Percentiles rank a stretch among this genome's conserved stretches.
These are phyloP conservation scores for Pholiota molesta DNA, from an alignment of 768 basidiomycete genomes.

Conservation along the genomic window DNA sequence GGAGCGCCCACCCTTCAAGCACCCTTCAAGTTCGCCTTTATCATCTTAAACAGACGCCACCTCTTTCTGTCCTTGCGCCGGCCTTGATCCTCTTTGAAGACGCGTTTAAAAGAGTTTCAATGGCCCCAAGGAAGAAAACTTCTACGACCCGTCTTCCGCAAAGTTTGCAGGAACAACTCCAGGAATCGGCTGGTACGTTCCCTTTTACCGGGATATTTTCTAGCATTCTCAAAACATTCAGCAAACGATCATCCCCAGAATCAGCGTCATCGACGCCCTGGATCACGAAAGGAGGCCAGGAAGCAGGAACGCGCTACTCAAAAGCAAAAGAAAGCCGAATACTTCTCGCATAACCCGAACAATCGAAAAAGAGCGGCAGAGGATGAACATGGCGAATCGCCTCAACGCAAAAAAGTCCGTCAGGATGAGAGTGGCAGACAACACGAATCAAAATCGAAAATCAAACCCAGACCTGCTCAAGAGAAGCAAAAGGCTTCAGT, in stretches of 20 bases:
- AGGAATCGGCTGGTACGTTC: constrained; percentile 12
- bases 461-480: neutral
- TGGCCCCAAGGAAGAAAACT: constrained; percentile 35
- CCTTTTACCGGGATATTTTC: neutral
- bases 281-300: constrained; percentile 53
- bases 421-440: constrained; percentile 14
- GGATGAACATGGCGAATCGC: constrained; percentile 46
- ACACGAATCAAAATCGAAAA: neutral
- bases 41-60: no score
- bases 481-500: neutral
- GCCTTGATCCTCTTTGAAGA: no score
- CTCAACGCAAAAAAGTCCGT: constrained; percentile 53
- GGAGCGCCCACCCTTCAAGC: no score
- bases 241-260: constrained; percentile 16
- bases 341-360: constrained; percentile 43
- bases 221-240: constrained; percentile 14
- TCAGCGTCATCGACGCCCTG: constrained; percentile 9
- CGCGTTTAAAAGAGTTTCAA: neutral
- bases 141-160: constrained; percentile 36
- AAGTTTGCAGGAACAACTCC: constrained; percentile 25
- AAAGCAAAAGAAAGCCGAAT: constrained; percentile 66
- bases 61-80: no score
- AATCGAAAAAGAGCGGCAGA: constrained; percentile 42
- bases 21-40: no score
- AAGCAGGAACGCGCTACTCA: constrained; percentile 61